These are phyloP conservation scores for Cydonia oblonga DNA, from an alignment of 331 rosid species.

Conservation along the genomic window DNA sequence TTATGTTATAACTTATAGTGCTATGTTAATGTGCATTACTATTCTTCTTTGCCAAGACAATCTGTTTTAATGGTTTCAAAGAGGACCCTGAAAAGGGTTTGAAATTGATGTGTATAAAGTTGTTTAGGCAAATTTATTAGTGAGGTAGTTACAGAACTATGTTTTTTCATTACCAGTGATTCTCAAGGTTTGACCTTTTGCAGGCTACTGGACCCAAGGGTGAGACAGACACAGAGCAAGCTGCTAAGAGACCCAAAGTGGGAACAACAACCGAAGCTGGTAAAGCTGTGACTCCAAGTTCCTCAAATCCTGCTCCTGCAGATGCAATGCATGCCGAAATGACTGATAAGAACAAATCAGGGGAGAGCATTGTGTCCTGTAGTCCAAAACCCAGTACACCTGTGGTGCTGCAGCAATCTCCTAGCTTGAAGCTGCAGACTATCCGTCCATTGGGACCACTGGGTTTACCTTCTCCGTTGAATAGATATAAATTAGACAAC, in stretches of 20 bases:
- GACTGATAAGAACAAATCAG: slow-evolving; percentile 38
- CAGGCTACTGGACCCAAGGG: slow-evolving; percentile 71
- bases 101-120: background rate
- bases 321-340: slow-evolving; percentile 36
- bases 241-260: slow-evolving; percentile 65
- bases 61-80: slow-evolving; percentile 7
- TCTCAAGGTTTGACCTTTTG: slow-evolving; percentile 13
- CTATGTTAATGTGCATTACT: background rate
- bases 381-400: slow-evolving; percentile 52
- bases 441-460: slow-evolving; percentile 37
- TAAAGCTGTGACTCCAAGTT: slow-evolving; percentile 42
- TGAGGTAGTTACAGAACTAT: background rate
- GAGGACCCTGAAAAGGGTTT: background rate
- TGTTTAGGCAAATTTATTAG: background rate
- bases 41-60: background rate
- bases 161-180: background rate
- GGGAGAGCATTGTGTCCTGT: slow-evolving; percentile 25
- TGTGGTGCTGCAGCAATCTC: slow-evolving; percentile 34
- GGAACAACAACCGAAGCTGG: slow-evolving; percentile 34
- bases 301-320: slow-evolving; percentile 33
- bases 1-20: too few relatives aligned
- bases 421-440: slow-evolving; percentile 50
- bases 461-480: slow-evolving; percentile 25
- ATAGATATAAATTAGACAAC: slow-evolving; percentile 73
- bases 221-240: slow-evolving; percentile 49